These are phyloP conservation scores for Mucuna pruriens DNA, from an alignment of 306 rosid genomes.

Conservation along the genomic window DNA sequence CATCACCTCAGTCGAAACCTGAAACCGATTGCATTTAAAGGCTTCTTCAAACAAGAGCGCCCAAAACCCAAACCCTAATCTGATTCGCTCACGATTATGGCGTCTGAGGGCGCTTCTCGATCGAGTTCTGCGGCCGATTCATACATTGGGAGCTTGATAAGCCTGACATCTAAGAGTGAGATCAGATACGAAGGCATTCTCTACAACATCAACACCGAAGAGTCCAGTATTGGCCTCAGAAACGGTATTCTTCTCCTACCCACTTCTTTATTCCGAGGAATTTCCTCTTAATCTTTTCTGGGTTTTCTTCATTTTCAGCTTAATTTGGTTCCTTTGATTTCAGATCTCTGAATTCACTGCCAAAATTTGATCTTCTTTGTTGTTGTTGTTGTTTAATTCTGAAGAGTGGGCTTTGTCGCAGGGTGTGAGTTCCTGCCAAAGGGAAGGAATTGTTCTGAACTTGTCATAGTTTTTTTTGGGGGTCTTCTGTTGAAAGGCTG, in stretches of 20 bases:
- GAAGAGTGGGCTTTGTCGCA: not conserved
- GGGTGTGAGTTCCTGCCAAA: not conserved
- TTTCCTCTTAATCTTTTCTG: not conserved
- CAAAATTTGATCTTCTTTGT: not conserved
- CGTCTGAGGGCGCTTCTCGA: conserved; percentile 61
- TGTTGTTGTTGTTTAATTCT: not conserved
- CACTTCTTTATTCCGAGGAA: not conserved
- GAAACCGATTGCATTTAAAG: conserved; percentile 36
- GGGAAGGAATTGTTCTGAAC: not conserved
- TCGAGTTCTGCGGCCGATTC: conserved; percentile 82
- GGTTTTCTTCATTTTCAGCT: conserved; percentile 9
- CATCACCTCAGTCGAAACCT: not conserved
- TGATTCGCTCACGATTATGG: conserved; percentile 51
- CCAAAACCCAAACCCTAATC: conserved; percentile 62
- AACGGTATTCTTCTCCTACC: conserved; percentile 48
- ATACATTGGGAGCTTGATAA: conserved; percentile 76
- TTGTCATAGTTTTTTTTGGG: conserved; percentile 17
- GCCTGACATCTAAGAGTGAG: conserved; percentile 86
- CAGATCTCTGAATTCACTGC: conserved; percentile 23
- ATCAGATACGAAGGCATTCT: conserved; percentile 84
- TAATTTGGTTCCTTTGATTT: conserved; percentile 12
- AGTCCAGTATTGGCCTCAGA: conserved; percentile 81
- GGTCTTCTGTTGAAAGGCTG: not conserved
- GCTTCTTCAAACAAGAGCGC: not conserved
- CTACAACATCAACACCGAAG: conserved; percentile 74